Evolutionary conservation across 1,284 basidiomycete genomes (phyloP).

Genomic region (Microbotryum violaceum): DNA sequence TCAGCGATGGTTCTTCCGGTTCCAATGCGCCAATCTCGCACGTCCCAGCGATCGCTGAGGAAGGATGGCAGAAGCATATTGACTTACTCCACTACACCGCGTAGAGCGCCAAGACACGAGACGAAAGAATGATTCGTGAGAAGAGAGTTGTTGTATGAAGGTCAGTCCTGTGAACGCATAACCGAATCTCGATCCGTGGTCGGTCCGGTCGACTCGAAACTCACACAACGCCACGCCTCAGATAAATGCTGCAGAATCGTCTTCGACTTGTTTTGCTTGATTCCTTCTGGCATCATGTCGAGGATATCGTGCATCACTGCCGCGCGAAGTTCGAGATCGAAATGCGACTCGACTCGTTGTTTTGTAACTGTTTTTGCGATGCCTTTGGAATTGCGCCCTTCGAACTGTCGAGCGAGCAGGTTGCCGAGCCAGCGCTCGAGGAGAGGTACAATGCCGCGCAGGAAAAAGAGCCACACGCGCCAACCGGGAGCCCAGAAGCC

Average conservation of each 20-base stretch:
- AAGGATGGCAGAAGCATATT: too few relatives aligned
- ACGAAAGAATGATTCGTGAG: background rate
- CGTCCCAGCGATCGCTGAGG: too few relatives aligned
- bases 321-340: conserved; percentile 92
- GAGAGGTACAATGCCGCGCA: conserved; percentile 95
- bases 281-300: conserved; percentile 89
- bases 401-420: conserved; percentile 93
- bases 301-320: conserved; percentile 99
- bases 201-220: background rate
- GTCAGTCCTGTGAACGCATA: background rate
- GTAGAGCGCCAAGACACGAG: background rate
- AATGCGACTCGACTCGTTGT: conserved; percentile 97
- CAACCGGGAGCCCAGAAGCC: conserved; percentile 99
- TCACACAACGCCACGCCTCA: conserved; percentile 74
- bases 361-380: conserved; percentile 77
- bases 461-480: conserved; percentile 99
- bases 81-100: too few relatives aligned
- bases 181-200: background rate
- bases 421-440: conserved; percentile 98
- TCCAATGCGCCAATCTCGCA: too few relatives aligned
- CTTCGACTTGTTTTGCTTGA: conserved; percentile 98
- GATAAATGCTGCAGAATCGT: conserved; percentile 96
- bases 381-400: conserved; percentile 91
- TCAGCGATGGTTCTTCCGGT: too few relatives aligned
- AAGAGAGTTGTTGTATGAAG: background rate